Conservation (phyloP, 768 basidiomycete genomes). For the Boletales sp. region DNA sequence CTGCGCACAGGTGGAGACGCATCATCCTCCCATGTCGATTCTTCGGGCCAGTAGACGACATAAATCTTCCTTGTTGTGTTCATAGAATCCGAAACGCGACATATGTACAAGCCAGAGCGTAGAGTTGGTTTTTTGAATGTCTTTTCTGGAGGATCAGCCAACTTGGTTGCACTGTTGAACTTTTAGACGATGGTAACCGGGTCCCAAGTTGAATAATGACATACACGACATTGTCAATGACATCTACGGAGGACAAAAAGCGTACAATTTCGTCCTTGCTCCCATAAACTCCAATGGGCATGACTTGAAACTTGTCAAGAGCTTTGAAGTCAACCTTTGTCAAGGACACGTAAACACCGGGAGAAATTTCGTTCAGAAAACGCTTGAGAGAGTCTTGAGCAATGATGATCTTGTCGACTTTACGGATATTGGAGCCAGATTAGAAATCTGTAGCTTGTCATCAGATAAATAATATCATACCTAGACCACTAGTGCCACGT, state of each 20-base stretch:
- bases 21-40: conserved; percentile 53
- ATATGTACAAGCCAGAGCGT: conserved; percentile 50
- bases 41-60: conserved; percentile 62
- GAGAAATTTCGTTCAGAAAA: conserved; percentile 46
- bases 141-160: conserved; percentile 4
- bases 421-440: neutral
- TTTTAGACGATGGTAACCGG: neutral
- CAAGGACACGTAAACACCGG: conserved; percentile 51
- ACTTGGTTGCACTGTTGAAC: conserved; percentile 9
- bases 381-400: conserved; percentile 45
- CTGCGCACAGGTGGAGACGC: conserved; percentile 43
- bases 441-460: neutral
- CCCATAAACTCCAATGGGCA: conserved; percentile 57
- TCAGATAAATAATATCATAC: conserved; percentile 27
- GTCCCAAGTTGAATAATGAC: neutral
- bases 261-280: conserved; percentile 47
- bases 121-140: conserved; percentile 24
- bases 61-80: conserved; percentile 30
- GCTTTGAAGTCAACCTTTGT: conserved; percentile 56
- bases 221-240: conserved; percentile 41
- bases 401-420: conserved; percentile 65
- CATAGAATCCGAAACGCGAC: conserved; percentile 18
- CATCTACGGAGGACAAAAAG: conserved; percentile 38
- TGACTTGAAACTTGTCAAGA: conserved; percentile 43
- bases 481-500: conserved; percentile 47